Evolutionary conservation across 805 yeast species (phyloP), one percentile per base, ranked within the genome.

Genomic region (Cyberlindnera veronae): DNA sequence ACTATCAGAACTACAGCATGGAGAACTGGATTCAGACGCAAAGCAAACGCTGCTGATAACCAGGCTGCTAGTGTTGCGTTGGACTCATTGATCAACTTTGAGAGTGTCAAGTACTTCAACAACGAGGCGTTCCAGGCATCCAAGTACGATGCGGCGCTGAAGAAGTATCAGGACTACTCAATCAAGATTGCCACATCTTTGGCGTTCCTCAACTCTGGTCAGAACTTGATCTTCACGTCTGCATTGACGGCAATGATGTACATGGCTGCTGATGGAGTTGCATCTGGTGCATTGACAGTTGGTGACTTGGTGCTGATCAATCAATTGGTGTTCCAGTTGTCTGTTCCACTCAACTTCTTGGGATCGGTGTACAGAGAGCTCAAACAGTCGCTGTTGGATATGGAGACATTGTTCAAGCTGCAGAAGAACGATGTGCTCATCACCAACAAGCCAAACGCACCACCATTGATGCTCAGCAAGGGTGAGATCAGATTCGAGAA

Each of bases 221-320:
- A 85, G 60, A 84, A 81, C 57, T 52, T 84, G 40, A 85, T 85
- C 23, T 85, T 85, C 64, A 86, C 97, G 0, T 64, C 85, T 29
- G 98, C 99, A 2, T 68, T 93, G 48, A 93, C 99, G 2, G 85
- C 81, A 2, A 93, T 93, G 95, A 93, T 93, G 99, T 93, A 86
- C 61, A 82, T 93, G 95, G 97, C 96, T 13, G 87, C 96, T 54
- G 78, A 80, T 40, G 98, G 98, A 20, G 93, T 93, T n/a, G 79
- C 88, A 12, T 63, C 75, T 3, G 96, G 96, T 0, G 62, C 77
- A 1, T 67, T 93, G 40, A 83, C 95, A 1, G 97, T 93, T 16
- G 99, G 99, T 51, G 99, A 93, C 60, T 70, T 93, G 56, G 98
- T 93, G 16, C 69, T 93, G 45, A 91, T 93, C 49, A 93, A 93